A percentile compares a stretch with the other conserved stretches of the same genome.
Conservation (phyloP, 176 grass and related monocot species). For the Microstegium vimineum region DNA sequence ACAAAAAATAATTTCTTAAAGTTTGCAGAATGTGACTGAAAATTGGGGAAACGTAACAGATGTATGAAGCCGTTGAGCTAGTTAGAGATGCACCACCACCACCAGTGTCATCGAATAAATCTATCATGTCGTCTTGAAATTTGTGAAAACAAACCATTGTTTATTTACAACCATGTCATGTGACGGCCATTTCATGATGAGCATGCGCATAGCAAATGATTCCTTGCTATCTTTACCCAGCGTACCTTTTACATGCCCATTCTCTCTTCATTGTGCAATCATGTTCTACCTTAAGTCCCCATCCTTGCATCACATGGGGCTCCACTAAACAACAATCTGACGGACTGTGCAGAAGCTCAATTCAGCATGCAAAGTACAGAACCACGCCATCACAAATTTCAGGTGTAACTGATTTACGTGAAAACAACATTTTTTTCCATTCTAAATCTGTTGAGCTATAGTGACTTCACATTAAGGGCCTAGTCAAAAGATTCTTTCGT, state of each 20-base stretch:
- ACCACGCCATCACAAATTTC: neutral
- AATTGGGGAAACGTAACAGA: neutral
- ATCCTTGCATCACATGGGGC: constrained; percentile 31
- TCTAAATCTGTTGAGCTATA: neutral
- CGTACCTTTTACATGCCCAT: constrained; percentile 28
- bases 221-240: constrained; percentile 23
- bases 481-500: constrained; percentile 22
- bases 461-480: neutral
- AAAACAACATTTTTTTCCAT: neutral
- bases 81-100: neutral
- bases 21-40: neutral
- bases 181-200: constrained; percentile 33
- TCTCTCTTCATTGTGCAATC: constrained; percentile 46
- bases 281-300: constrained; percentile 26
- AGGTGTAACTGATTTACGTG: neutral
- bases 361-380: constrained; percentile 22
- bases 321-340: constrained; percentile 41
- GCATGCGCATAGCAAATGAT: constrained; percentile 33
- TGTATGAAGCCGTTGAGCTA: neutral
- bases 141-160: constrained; percentile 12
- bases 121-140: neutral
- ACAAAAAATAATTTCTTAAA: neutral
- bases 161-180: constrained; percentile 29
- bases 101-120: neutral
- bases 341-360: constrained; percentile 14